Evolutionary conservation across 192 early-diverging fungal genomes (phyloP).

Genomic region (Gorgonomyces haynaldii): DNA sequence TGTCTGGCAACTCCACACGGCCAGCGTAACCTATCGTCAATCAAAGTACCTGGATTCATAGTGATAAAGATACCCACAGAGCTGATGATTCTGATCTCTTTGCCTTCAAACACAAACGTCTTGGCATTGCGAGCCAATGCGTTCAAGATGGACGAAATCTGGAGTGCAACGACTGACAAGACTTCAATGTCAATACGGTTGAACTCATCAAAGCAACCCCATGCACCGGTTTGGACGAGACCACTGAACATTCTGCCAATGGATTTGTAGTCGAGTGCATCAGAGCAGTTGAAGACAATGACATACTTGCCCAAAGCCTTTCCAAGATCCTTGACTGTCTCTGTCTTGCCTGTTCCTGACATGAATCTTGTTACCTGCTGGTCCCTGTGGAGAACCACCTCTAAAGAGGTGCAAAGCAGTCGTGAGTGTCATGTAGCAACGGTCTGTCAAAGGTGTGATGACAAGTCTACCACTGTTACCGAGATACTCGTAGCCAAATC

Average conservation of each 20-base stretch:
- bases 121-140: conserved; percentile 36
- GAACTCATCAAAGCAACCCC: conserved; percentile 59
- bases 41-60: conserved; percentile 52
- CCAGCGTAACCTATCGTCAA: conserved; percentile 52
- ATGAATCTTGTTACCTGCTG: conserved; percentile 12
- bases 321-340: conserved; percentile 51
- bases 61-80: conserved; percentile 47
- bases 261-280: conserved; percentile 48
- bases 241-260: conserved; percentile 52
- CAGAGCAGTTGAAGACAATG: conserved; percentile 52
- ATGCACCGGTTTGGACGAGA: conserved; percentile 47
- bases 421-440: conserved; percentile 52
- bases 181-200: conserved; percentile 57
- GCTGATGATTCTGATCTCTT: conserved; percentile 40
- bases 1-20: conserved; percentile 44
- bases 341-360: conserved; percentile 49
- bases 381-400: conserved; percentile 46
- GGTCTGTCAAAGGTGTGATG: conserved; percentile 49
- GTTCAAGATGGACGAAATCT: conserved; percentile 36
- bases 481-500: conserved; percentile 47
- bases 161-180: conserved; percentile 43
- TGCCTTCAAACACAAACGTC: conserved; percentile 46
- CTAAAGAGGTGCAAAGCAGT: conserved; percentile 41
- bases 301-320: conserved; percentile 49
- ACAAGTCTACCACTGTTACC: conserved; percentile 47